phyloP scores from a whole-genome alignment of 805 yeast genomes.

The Hanseniaspora jakobsenii region DNA sequence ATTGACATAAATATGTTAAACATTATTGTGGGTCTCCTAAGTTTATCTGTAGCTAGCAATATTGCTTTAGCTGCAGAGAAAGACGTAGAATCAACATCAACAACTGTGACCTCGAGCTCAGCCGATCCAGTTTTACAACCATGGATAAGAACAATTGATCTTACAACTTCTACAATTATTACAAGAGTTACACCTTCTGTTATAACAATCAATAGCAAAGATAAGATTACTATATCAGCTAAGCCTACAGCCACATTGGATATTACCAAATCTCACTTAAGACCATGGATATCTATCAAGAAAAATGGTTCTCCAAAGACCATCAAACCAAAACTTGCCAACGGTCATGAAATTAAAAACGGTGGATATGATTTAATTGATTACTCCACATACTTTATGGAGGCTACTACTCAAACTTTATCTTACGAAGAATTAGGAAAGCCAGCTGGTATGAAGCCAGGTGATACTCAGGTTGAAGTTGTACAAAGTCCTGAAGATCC shows the following conservation, averaged over 20 bases:
- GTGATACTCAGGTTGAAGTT: constrained; percentile 46
- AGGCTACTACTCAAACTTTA: constrained; percentile 46
- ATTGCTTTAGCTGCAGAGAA: background rate
- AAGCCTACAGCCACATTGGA: constrained; percentile 49
- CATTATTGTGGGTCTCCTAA: background rate
- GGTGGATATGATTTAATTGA: constrained; percentile 61
- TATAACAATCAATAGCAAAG: constrained; percentile 32
- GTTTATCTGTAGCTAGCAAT: background rate
- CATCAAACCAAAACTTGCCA: constrained; percentile 39
- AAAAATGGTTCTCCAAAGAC: constrained; percentile 73
- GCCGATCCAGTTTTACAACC: constrained; percentile 35
- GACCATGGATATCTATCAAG: constrained; percentile 68
- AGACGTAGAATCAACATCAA: background rate
- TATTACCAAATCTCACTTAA: constrained; percentile 4
- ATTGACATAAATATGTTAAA: no score
- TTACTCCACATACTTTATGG: constrained; percentile 65
- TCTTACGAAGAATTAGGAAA: constrained; percentile 46
- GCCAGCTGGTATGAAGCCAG: constrained; percentile 62
- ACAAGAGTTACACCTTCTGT: constrained; percentile 65
- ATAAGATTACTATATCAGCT: constrained; percentile 36
- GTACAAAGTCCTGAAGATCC: constrained; percentile 51
- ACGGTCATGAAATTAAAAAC: constrained; percentile 41
- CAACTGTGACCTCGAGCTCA: constrained; percentile 24
- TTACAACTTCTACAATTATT: constrained; percentile 27
- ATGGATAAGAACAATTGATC: constrained; percentile 63